Base-by-base conservation (phyloP, 225 moss, liverwort and hornwort genomes). In the Neckera pumila region DNA sequence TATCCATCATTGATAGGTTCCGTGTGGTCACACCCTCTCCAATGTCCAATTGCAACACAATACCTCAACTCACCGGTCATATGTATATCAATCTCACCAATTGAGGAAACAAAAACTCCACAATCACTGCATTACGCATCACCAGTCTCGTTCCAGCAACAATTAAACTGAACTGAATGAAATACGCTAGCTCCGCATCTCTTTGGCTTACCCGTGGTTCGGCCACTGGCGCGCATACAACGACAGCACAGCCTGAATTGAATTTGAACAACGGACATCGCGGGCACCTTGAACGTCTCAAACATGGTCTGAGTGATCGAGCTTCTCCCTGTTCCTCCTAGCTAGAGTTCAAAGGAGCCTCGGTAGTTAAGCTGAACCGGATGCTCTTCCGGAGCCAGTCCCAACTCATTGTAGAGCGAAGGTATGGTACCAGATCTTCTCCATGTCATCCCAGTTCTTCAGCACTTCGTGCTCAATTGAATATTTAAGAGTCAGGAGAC, bases 291-390 rank as follows among this genome's bases (percentile, higher is more conserved):
- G 82, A 94, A 94, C 7, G 92, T 95, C 81, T 95, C 93, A 40
- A 92, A 95, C 92, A 94, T 94, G 59, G 90, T 95, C 86, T 95
- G 95, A 3, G 94, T 93, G 86, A 93, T 95, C 86, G 90, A 47
- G 47, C 9, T 47, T 94, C 90, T 95, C 75, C 95, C 93, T 92
- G 90, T 93, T 95, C 23, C 91, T 92, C 86, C 91, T 89, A 4
- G 93, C 91, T 89, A 4, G 93, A 90, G 63, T 95, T 95, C 76
- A 93, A 84, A 8, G 93, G 89, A 28, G 92, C 91, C 85, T 94
- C 94, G 8, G 94, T 92, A n/a, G n/a, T n/a, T n/a, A 20, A 94
- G 83, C 43, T 90, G 90, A 63, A 95, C 85, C 6, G 91, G 92
- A 63, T 95, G 94, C 84, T 94, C 92, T 77, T 95, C 94, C 4